Base-by-base conservation (phyloP, 768 basidiomycete species). In the Lactifluus volemus region DNA sequence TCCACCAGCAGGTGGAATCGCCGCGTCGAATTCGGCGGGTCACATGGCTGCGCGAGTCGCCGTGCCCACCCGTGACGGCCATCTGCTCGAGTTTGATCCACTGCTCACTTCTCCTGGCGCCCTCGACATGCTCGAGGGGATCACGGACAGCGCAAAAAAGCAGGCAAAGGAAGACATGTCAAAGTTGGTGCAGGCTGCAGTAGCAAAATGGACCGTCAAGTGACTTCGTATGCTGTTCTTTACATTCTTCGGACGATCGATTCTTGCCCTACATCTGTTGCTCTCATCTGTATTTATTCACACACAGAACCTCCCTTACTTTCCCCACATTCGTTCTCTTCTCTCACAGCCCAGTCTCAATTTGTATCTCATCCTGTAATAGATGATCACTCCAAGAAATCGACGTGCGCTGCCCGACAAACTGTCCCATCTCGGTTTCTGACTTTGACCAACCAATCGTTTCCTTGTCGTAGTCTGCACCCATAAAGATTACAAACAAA, bases 31-130 rank as follows among this genome's bases (percentile, higher is more conserved):
- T 65, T 65, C 58, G 66, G 32, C 6, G 32, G 71, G 30, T 64
- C 72, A 53, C 75, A 75, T 75, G 67, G 61, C 79, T 71, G 86
- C 85, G 2, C 73, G 88, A 36, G 84, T 91, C 12, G 83, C 86
- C 1, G 85, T 93, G n/a, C 84, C 88, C 5, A 91, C 85, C 0
- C 82, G 79, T 44, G 89, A 92, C 65, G 92, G 92, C 0, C 84
- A 87, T 66, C 71, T 88, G n/a, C 78, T 96, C 29, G 85, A 86
- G 70, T 93, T 96, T 67, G 88, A 96, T 66, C 92, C 92, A 9
- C 74, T 95, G 47, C 78, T 79, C 60, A 84, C 88, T 14, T 84
- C 86, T 2, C 85, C 90, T 1, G 78, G 79, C 2, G 78, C 88
- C 51, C 73, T 95, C 34, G 88, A 92, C 67, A 83, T 81, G 36